phyloP scores from a whole-genome alignment of 2,329 filamentous ascomycete species.

The Hypoxylon sp. region DNA sequence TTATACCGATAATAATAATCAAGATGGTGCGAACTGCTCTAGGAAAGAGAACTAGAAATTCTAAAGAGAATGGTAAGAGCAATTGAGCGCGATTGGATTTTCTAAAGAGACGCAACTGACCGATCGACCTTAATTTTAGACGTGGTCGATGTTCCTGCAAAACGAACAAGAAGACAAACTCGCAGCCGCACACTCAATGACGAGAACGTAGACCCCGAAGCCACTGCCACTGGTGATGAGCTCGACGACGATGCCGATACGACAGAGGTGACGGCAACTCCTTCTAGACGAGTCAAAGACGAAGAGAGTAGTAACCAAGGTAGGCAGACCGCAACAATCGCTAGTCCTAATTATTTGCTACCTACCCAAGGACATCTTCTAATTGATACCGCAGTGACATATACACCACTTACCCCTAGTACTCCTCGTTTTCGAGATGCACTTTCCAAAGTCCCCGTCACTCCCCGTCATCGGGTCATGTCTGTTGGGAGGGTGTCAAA shows the following conservation, averaged over 20 bases:
- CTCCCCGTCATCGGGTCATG: conserved; percentile 85
- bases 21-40: conserved; percentile 49
- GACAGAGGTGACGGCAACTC: conserved; percentile 47
- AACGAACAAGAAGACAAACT: conserved; percentile 57
- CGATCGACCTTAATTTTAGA: conserved; percentile 39
- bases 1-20: conserved; percentile 7
- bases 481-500: conserved; percentile 78
- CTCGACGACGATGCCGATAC: conserved; percentile 55
- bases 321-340: conserved; percentile 22
- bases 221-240: conserved; percentile 48
- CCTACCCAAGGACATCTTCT: conserved; percentile 10
- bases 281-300: conserved; percentile 30
- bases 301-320: conserved; percentile 33
- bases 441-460: conserved; percentile 74
- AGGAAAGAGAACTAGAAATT: conserved; percentile 57
- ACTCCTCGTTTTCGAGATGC: conserved; percentile 84
- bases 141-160: conserved; percentile 50
- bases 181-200: conserved; percentile 62
- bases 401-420: conserved; percentile 71
- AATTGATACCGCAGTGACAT: conserved; percentile 37
- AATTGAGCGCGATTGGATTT: conserved; percentile 15
- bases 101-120: conserved; percentile 35
- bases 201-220: conserved; percentile 72
- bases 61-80: conserved; percentile 48
- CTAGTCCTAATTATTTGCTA: neutral